phyloP scores from a whole-genome alignment of 768 basidiomycete species.

The Suillus lakei region DNA sequence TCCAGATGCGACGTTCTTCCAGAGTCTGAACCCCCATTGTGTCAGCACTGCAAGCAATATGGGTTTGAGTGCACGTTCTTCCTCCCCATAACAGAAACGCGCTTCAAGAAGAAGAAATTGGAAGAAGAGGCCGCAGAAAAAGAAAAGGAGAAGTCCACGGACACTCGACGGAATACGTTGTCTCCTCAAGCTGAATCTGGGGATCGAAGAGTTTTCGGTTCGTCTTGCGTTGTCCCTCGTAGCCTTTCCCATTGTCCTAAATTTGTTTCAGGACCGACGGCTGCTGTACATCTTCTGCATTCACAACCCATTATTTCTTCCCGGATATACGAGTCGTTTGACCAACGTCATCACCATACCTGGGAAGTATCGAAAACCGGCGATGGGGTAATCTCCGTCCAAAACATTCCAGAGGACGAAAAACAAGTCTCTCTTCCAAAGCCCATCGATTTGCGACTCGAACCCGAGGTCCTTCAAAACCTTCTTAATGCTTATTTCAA shows the following conservation, averaged over 20 bases:
- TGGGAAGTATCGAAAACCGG: constrained; percentile 86
- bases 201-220: constrained; percentile 71
- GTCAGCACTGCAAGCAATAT: constrained; percentile 95
- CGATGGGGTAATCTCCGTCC: constrained; percentile 86
- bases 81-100: constrained; percentile 97
- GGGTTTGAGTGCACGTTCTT: constrained; percentile 96
- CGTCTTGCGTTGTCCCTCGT: constrained; percentile 25
- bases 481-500: constrained; percentile 92
- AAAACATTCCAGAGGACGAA: constrained; percentile 64
- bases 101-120: constrained; percentile 95
- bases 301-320: constrained; percentile 87
- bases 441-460: constrained; percentile 73
- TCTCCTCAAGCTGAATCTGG: constrained; percentile 54
- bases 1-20: constrained; percentile 81
- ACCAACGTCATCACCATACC: constrained; percentile 84
- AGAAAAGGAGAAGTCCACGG: constrained; percentile 38
- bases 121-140: constrained; percentile 65
- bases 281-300: constrained; percentile 84
- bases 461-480: constrained; percentile 76
- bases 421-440: constrained; percentile 58
- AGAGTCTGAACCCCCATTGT: constrained; percentile 79
- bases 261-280: constrained; percentile 77
- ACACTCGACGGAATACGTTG: constrained; percentile 38
- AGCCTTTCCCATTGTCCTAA: constrained; percentile 28
- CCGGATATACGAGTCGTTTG: constrained; percentile 84